Base-by-base conservation (phyloP, 2,329 filamentous ascomycete species). In the Xylaria sp. region DNA sequence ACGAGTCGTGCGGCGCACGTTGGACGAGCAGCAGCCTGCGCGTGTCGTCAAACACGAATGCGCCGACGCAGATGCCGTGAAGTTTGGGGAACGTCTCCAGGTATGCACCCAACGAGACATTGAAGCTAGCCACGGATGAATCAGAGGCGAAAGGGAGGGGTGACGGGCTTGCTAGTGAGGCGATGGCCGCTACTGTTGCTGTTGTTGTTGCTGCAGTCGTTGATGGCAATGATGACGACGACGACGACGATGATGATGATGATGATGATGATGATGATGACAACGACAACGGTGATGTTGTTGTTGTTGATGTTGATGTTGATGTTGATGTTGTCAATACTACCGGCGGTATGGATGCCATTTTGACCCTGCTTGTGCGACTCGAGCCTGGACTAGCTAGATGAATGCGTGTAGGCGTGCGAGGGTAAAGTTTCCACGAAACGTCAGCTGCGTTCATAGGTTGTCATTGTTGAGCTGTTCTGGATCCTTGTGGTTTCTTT, bases 21-120 rank as follows among this genome's bases (percentile, higher is more conserved):
- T 81, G 80, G 5, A 82, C 68, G 1, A 82, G 72, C n/a, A 82
- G 76, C n/a, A 82, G 68, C 49, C 73, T 73, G 69, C 51, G 66
- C 7, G 61, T 66, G 10, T 63, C 31, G 58, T 75, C 69, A 59
- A 78, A 75, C 39, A 78, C 76, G 49, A 75, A 73, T n/a, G 74
- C 70, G 17, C 75, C 74, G 22, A 75, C 72, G 17, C 69, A 74
- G 53, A 78, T 63, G 4, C 72, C 74, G 5, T 72, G 47, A 49
- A 75, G 70, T 9, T 54, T 27, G 2, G 73, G 69, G 39, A 69
- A 56, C 13, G 66, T 50, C 11, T 69, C 60, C 22, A 77, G 63
- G 60, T 73, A 75, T n/a, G 65, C 61, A n/a, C 31, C 59, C 51
- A 73, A 33, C 2, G 75, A 42, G 17, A 71, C 39, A 9, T 69